Conservation (phyloP, 257 asterid species). For the Sherardia arvensis region DNA sequence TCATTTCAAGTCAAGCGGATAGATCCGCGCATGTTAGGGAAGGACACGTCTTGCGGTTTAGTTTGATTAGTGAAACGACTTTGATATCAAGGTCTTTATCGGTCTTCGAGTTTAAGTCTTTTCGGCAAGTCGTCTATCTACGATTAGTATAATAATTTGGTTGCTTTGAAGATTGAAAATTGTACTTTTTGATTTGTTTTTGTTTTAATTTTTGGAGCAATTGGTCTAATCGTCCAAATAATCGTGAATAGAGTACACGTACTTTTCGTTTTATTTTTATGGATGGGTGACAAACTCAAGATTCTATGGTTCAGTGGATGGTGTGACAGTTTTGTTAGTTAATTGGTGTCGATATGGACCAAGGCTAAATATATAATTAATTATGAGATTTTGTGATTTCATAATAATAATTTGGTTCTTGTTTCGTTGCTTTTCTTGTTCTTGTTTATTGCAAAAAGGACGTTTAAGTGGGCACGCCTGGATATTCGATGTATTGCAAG, state of each 20-base stretch:
- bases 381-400: background rate
- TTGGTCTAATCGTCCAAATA: conserved; percentile 1
- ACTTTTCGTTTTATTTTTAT: background rate
- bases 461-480: background rate
- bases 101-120: background rate
- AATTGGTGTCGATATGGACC: background rate
- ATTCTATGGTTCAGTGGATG: background rate
- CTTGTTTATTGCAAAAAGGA: background rate
- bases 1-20: too few species aligned
- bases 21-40: background rate
- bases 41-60: background rate
- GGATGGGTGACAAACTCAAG: conserved; percentile 1
- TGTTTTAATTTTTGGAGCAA: too few species aligned
- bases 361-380: background rate
- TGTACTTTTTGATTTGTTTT: background rate
- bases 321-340: background rate
- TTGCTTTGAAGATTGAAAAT: background rate
- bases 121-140: conserved; percentile 1
- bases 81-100: background rate
- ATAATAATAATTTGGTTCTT: background rate
- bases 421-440: background rate
- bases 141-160: background rate
- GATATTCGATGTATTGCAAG: too few species aligned
- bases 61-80: background rate
- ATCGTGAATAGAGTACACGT: background rate